Conservation (phyloP, 164 flowering plant genomes). For the Pachysandra terminalis region DNA sequence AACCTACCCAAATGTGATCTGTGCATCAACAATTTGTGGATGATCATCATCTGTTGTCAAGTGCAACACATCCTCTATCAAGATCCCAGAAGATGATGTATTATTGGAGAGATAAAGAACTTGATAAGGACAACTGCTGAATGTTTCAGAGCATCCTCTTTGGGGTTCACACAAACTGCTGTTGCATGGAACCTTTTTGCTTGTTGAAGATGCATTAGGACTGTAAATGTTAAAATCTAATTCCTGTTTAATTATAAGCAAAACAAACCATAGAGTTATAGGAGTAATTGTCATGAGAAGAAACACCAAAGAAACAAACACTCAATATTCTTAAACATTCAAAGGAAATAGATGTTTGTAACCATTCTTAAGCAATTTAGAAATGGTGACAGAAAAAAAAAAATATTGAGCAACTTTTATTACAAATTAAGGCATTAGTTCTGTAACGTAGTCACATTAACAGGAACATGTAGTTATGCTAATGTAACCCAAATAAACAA, state of each 20-base stretch:
- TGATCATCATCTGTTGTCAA: slow-evolving; percentile 45
- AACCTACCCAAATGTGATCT: slow-evolving; percentile 75
- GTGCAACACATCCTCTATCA: slow-evolving; percentile 83
- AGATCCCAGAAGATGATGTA: slow-evolving; percentile 69
- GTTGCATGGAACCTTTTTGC: slow-evolving; percentile 56
- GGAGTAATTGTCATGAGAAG: background rate
- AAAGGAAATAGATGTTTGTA: background rate
- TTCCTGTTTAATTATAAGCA: slow-evolving; percentile 23
- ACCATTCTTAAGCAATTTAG: no score
- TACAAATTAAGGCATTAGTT: no score
- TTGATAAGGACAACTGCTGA: slow-evolving; percentile 52
- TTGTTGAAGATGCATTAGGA: slow-evolving; percentile 63
- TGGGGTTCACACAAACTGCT: slow-evolving; percentile 39
- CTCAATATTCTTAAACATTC: background rate
- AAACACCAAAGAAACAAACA: background rate
- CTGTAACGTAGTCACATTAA: no score
- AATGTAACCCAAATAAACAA: no score
- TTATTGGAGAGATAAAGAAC: slow-evolving; percentile 57
- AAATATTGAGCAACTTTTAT: no score
- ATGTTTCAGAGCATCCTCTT: slow-evolving; percentile 35
- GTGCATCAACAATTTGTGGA: slow-evolving; percentile 42
- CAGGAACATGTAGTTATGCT: no score
- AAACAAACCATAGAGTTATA: background rate
- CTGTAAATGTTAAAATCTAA: slow-evolving; percentile 60
- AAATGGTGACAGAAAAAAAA: no score